A percentile compares a stretch with the other conserved stretches of the same genome.
Evolutionary conservation across 176 grass and related monocot species (phyloP).

Genomic region (Oryza brachyantha): DNA sequence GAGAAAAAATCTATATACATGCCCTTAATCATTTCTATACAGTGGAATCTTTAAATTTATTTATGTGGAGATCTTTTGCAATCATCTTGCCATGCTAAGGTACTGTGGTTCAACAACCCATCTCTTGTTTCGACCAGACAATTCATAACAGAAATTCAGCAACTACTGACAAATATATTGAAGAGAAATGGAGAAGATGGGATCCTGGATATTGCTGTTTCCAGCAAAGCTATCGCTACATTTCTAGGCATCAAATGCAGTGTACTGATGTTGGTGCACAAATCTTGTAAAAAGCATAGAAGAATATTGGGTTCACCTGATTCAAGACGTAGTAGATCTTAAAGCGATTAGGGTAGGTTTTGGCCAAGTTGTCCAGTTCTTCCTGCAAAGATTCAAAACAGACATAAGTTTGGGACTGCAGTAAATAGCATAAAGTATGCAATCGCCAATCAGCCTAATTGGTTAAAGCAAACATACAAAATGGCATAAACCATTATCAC

Average conservation of each 20-base stretch:
- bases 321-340: slow-evolving; percentile 92
- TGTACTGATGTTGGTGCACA: neutral
- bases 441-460: neutral
- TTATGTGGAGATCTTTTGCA: neutral
- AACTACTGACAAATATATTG: neutral
- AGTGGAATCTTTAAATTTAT: neutral
- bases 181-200: neutral
- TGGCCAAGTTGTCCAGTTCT: slow-evolving; percentile 71
- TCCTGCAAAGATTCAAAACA: slow-evolving; percentile 63
- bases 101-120: neutral
- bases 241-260: neutral
- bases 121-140: neutral
- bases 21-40: neutral
- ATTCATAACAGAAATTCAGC: neutral
- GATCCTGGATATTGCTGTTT: neutral
- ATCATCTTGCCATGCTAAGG: neutral
- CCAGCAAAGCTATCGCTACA: neutral
- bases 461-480: neutral
- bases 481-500: neutral
- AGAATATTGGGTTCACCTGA: slow-evolving; percentile 48
- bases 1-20: neutral
- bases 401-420: neutral
- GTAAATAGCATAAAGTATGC: neutral
- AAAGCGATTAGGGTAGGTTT: slow-evolving; percentile 61
- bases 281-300: neutral